phyloP scores from a whole-genome alignment of 345 rosid genomes.

The Sonneratia caseolaris region DNA sequence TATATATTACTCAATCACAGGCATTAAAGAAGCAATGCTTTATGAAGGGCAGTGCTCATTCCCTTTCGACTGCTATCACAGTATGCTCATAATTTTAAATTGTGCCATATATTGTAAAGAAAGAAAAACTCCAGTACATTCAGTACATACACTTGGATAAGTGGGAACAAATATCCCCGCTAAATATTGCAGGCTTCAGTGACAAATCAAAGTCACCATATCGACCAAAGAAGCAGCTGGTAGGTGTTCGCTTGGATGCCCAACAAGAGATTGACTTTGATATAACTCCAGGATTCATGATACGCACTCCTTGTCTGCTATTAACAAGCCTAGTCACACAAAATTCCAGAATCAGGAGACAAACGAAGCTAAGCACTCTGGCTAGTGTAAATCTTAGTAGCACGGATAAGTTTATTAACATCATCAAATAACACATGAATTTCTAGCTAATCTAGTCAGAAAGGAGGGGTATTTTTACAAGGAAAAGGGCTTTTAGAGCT shows the following conservation, averaged over 20 bases:
- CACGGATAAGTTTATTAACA: not conserved
- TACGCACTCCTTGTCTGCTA: not conserved
- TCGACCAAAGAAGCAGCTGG: not conserved
- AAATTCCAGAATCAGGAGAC: not conserved
- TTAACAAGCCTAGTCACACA: not conserved
- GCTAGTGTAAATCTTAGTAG: not conserved
- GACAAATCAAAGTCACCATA: not conserved
- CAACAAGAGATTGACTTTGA: no score
- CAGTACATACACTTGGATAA: not conserved
- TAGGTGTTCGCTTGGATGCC: not conserved
- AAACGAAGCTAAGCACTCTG: not conserved
- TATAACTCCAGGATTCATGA: not conserved
- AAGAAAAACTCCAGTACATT: not conserved
- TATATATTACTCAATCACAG: no score
- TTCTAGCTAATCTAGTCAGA: not conserved
- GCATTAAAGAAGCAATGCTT: no score
- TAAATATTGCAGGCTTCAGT: not conserved
- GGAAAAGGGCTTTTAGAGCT: not conserved
- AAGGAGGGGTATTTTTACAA: not conserved
- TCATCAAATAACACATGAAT: not conserved
- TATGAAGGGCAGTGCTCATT: no score
- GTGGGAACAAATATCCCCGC: not conserved
- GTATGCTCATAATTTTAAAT: not conserved
- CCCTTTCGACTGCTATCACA: not conserved
- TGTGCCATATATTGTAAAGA: not conserved